Percentiles rank a stretch among this genome's conserved stretches.
Evolutionary conservation across 805 yeast genomes (phyloP).

Genomic region (Nakazawaea wyomingensis): DNA sequence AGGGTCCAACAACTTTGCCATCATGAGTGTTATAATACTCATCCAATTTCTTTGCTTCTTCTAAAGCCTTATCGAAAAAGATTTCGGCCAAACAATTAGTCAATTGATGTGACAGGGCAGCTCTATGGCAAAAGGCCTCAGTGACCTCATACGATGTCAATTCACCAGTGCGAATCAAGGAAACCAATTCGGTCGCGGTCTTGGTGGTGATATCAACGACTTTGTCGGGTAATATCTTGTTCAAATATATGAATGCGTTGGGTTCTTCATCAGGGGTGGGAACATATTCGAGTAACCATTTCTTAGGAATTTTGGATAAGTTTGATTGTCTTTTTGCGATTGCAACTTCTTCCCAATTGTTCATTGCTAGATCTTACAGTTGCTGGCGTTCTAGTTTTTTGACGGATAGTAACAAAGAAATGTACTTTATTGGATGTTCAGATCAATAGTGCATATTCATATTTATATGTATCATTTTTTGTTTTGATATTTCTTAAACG

Average conservation of each 20-base stretch:
- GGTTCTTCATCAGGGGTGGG: slow-evolving; percentile 25
- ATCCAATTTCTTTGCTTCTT: slow-evolving; percentile 20
- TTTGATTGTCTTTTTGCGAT: slow-evolving; percentile 16
- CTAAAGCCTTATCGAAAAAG: slow-evolving; percentile 20
- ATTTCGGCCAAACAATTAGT: slow-evolving; percentile 22
- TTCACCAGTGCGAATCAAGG: slow-evolving; percentile 13
- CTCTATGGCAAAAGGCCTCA: slow-evolving; percentile 23
- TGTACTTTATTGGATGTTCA: no score
- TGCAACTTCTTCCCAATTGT: slow-evolving; percentile 20
- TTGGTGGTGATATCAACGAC: slow-evolving; percentile 20
- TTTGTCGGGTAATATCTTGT: slow-evolving; percentile 17
- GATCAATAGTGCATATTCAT: no score
- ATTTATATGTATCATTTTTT: no score
- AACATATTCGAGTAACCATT: slow-evolving; percentile 22
- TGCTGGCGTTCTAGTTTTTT: no score
- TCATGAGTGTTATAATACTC: slow-evolving; percentile 14
- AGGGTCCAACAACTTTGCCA: slow-evolving; percentile 17
- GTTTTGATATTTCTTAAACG: no score
- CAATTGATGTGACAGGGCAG: slow-evolving; percentile 24
- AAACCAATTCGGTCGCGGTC: slow-evolving; percentile 16
- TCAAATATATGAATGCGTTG: slow-evolving; percentile 18
- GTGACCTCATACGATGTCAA: slow-evolving; percentile 18
- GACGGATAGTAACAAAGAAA: no score
- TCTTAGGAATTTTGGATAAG: slow-evolving; percentile 23
- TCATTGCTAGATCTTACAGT: no score